Conservation (phyloP, 495 filamentous ascomycete species). For the Tuber brumale region DNA sequence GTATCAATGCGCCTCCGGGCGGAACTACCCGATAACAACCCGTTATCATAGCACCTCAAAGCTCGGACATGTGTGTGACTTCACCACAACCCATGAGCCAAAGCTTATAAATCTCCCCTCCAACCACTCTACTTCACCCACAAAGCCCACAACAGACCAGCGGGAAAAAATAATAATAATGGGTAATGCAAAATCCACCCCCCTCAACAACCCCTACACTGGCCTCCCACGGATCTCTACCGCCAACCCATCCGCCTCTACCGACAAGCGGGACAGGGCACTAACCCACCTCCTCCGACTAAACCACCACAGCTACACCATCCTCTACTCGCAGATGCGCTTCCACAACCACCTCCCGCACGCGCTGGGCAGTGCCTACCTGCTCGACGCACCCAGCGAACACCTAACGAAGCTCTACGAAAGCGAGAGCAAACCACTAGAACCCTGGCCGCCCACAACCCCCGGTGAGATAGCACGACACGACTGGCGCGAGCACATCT, state of each 20-base stretch:
- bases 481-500: conserved; percentile 82
- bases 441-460: conserved; percentile 69
- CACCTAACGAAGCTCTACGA: conserved; percentile 77
- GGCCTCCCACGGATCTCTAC: conserved; percentile 62
- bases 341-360: conserved; percentile 89
- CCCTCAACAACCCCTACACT: conserved; percentile 46
- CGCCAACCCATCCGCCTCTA: conserved; percentile 68
- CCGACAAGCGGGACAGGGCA: conserved; percentile 70
- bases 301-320: conserved; percentile 84
- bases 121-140: not conserved
- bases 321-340: conserved; percentile 64
- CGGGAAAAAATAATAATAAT: conserved; percentile 3
- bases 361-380: conserved; percentile 71
- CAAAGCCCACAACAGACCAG: not conserved
- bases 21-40: not conserved
- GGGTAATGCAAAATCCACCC: conserved; percentile 26
- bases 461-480: conserved; percentile 71
- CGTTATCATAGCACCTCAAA: not conserved
- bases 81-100: not conserved
- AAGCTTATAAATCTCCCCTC: not conserved
- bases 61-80: not conserved
- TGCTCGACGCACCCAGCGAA: conserved; percentile 65
- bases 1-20: not conserved
- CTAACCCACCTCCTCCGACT: conserved; percentile 83
- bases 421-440: conserved; percentile 59